Evolutionary conservation across 2,329 filamentous ascomycete genomes (phyloP).

Genomic region (Aspergillus novoparasiticus): DNA sequence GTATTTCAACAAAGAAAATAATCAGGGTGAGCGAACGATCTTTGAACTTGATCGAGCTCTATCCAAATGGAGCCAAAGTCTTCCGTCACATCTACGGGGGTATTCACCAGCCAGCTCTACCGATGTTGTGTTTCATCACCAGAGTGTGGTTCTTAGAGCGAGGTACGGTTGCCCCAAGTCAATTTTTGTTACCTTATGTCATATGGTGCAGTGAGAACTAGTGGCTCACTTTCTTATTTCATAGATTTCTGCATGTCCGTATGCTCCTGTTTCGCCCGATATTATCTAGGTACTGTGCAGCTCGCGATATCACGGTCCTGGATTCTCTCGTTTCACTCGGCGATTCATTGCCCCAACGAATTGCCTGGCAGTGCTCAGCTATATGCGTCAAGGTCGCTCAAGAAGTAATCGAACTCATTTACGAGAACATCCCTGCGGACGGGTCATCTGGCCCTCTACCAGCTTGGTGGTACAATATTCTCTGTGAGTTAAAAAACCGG

Average conservation of each 20-base stretch:
- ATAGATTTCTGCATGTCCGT: constrained; percentile 36
- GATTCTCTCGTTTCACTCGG: constrained; percentile 25
- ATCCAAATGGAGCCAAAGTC: constrained; percentile 31
- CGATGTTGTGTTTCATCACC: constrained; percentile 31
- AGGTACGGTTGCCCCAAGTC: constrained; percentile 23
- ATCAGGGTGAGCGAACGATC: constrained; percentile 31
- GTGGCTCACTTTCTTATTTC: background rate
- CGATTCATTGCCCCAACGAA: constrained; percentile 34
- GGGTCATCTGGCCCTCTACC: constrained; percentile 33
- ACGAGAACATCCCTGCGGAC: constrained; percentile 31
- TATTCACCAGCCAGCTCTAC: constrained; percentile 7
- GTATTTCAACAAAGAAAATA: constrained; percentile 27
- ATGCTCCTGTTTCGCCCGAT: constrained; percentile 38
- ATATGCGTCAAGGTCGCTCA: constrained; percentile 39
- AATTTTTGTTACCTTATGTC: background rate
- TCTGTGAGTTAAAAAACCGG: constrained; percentile 26
- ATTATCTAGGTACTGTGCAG: constrained; percentile 34
- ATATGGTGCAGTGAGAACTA: background rate
- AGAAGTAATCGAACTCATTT: constrained; percentile 35
- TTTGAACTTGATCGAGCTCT: constrained; percentile 38
- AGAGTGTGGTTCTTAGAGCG: constrained; percentile 35
- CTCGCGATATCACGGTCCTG: constrained; percentile 23
- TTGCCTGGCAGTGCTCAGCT: constrained; percentile 39
- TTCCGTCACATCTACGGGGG: constrained; percentile 31
- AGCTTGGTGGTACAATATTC: constrained; percentile 43